Conservation (phyloP, 257 asterid genomes). For the Eucommia ulmoides region DNA sequence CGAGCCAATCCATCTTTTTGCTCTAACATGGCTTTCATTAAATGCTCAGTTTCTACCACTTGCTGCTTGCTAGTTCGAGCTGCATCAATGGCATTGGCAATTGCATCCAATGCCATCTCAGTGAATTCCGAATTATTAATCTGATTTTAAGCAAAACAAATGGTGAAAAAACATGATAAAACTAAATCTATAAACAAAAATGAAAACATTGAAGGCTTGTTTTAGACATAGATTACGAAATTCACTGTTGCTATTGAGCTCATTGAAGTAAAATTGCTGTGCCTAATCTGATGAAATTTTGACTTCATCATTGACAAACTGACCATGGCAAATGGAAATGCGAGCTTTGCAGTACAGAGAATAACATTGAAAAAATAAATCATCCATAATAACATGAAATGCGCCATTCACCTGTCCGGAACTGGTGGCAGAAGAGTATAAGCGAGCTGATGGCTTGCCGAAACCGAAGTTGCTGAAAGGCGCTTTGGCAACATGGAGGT, state of each 20-base stretch:
- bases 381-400: too few relatives aligned
- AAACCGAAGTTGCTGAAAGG: conserved; percentile 15
- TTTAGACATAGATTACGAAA: too few relatives aligned
- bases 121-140: conserved; percentile 64
- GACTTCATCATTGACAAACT: not conserved
- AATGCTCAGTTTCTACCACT: conserved; percentile 85
- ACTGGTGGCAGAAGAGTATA: conserved; percentile 36
- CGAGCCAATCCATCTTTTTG: conserved; percentile 92
- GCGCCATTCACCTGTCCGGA: conserved; percentile 31
- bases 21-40: conserved; percentile 80
- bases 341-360: not conserved
- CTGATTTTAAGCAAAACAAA: conserved; percentile 26
- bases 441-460: conserved; percentile 16
- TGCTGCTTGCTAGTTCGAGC: conserved; percentile 64
- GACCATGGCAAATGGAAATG: not conserved
- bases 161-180: not conserved
- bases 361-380: not conserved
- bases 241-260: too few relatives aligned
- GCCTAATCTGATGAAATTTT: not conserved
- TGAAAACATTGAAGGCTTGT: not conserved
- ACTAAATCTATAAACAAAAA: not conserved
- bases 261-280: not conserved
- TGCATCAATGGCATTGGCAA: conserved; percentile 61
- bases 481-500: conserved; percentile 10
- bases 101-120: conserved; percentile 88